These are phyloP conservation scores for Aspergillus mulundensis DNA, from an alignment of 495 filamentous ascomycete species.

Conservation along the genomic window DNA sequence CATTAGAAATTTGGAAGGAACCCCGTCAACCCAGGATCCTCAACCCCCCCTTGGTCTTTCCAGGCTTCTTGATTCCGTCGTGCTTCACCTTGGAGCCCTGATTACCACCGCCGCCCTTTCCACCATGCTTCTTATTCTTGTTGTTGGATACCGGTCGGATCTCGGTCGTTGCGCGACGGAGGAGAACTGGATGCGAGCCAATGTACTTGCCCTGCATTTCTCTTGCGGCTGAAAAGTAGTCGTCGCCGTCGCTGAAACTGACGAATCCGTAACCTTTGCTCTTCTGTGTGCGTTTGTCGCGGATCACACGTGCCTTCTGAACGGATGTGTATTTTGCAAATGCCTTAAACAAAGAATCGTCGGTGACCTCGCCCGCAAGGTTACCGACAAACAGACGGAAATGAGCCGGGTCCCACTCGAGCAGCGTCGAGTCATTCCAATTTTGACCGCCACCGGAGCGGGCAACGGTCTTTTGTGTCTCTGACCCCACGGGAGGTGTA, in stretches of 20 bases:
- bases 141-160: slow-evolving; percentile 61
- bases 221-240: slow-evolving; percentile 89
- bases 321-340: slow-evolving; percentile 85
- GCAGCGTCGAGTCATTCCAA: slow-evolving; percentile 79
- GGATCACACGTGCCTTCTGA: slow-evolving; percentile 88
- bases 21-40: slow-evolving; percentile 77
- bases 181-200: slow-evolving; percentile 85
- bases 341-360: slow-evolving; percentile 90
- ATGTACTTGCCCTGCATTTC: slow-evolving; percentile 99
- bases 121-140: slow-evolving; percentile 45
- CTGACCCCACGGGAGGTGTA: neutral
- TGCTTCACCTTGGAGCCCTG: slow-evolving; percentile 44
- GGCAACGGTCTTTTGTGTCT: slow-evolving; percentile 65
- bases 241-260: slow-evolving; percentile 89
- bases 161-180: slow-evolving; percentile 86
- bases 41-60: slow-evolving; percentile 75
- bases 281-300: slow-evolving; percentile 93
- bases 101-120: slow-evolving; percentile 32
- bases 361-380: slow-evolving; percentile 96
- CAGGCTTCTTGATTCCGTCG: slow-evolving; percentile 71
- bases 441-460: slow-evolving; percentile 84
- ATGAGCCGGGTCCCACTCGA: slow-evolving; percentile 96
- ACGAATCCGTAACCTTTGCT: slow-evolving; percentile 95
- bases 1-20: too few relatives aligned
- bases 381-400: slow-evolving; percentile 95